Conservation (phyloP, 2,329 filamentous ascomycete species). For the Magnaporthiopsis rhizophila region DNA sequence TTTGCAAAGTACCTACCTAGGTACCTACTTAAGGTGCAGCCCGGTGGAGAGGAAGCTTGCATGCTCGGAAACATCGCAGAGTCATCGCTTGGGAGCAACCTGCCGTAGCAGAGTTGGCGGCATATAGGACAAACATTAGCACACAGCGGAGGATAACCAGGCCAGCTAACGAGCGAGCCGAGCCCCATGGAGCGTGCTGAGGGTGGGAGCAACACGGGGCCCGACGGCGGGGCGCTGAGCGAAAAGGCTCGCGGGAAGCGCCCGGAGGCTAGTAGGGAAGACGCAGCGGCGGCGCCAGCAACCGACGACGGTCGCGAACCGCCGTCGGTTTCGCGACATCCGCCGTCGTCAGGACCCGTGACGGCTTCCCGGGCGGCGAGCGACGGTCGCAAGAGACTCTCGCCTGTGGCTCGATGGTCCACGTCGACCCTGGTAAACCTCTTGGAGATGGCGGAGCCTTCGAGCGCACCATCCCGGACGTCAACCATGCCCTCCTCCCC, state of each 20-base stretch:
- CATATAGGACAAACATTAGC: no score
- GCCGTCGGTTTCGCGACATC: neutral
- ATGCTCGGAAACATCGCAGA: neutral
- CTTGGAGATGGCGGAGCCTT: neutral
- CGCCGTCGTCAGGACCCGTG: neutral
- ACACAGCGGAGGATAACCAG: no score
- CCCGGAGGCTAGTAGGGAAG: neutral
- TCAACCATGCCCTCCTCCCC: neutral
- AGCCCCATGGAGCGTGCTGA: neutral
- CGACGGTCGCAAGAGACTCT: neutral
- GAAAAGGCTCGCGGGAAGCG: neutral
- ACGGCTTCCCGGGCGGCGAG: neutral
- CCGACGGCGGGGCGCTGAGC: neutral
- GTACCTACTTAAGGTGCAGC: neutral
- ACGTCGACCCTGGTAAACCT: neutral
- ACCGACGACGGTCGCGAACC: neutral
- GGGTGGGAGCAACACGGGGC: no score
- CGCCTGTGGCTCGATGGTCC: neutral
- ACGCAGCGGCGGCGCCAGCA: no score
- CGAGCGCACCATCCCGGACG: neutral
- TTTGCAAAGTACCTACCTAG: neutral
- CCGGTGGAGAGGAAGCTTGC: neutral
- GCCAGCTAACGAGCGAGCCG: no score
- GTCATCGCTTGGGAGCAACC: no score
- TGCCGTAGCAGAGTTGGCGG: no score